A percentile compares a stretch with the other conserved stretches of the same genome.
phyloP scores from a whole-genome alignment of 2,329 filamentous ascomycete species.

The Colletotrichum plurivorum region DNA sequence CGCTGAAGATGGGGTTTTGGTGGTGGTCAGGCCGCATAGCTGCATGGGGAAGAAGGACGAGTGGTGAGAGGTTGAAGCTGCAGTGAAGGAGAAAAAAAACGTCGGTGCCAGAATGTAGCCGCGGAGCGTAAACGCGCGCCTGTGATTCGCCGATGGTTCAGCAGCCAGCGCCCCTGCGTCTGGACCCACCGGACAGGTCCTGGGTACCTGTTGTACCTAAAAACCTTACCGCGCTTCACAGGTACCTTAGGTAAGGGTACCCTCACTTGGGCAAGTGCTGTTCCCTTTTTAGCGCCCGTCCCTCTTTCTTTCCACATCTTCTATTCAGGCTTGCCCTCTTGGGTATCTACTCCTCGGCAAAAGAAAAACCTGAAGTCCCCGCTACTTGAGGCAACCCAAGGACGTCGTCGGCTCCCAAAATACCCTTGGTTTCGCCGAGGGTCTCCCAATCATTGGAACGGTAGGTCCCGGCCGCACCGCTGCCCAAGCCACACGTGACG shows the following conservation, averaged over 20 bases:
- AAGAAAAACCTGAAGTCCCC: too few species aligned
- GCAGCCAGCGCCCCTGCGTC: conserved; percentile 25
- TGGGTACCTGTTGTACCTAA: too few species aligned
- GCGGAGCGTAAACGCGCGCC: conserved; percentile 38
- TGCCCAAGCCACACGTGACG: conserved; percentile 37
- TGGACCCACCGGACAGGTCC: background rate
- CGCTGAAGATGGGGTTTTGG: background rate
- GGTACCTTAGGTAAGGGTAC: too few species aligned
- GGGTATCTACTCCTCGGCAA: too few species aligned
- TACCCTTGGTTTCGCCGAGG: conserved; percentile 8
- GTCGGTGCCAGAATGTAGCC: conserved; percentile 35
- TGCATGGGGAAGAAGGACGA: background rate
- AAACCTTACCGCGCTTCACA: background rate
- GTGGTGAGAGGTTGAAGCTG: conserved; percentile 24
- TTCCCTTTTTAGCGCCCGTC: conserved; percentile 31
- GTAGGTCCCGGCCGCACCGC: conserved; percentile 3
- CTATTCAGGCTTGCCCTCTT: background rate
- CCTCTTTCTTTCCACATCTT: conserved; percentile 1
- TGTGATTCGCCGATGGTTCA: conserved; percentile 35
- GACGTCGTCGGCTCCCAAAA: background rate
- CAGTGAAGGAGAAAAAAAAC: conserved; percentile 19
- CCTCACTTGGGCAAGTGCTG: too few species aligned
- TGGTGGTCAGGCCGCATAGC: background rate
- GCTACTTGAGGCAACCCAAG: background rate
- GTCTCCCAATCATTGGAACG: background rate